Evolutionary conservation across 1,139 yeast genomes (phyloP).

Genomic region (Tardiomyces blankii): DNA sequence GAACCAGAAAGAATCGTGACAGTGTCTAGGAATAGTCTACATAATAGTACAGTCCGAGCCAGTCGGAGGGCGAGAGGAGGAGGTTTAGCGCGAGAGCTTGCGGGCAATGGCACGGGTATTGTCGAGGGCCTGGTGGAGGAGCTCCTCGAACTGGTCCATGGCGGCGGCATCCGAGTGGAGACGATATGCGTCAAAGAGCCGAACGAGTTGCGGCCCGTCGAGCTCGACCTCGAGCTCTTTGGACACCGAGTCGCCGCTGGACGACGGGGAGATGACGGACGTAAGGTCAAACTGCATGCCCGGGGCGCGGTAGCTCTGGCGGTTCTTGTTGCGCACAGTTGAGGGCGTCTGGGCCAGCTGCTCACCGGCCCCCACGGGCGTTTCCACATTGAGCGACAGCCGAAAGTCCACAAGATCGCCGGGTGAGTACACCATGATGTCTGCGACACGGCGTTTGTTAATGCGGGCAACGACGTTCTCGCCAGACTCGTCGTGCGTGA

Average conservation of each 20-base stretch:
- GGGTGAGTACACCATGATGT: constrained; percentile 63
- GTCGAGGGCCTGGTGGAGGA: constrained; percentile 23
- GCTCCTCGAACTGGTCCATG: constrained; percentile 26
- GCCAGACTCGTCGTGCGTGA: constrained; percentile 17
- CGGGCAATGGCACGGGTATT: constrained; percentile 11
- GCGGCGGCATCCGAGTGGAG: constrained; percentile 16
- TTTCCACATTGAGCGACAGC: constrained; percentile 64
- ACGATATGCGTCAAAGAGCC: constrained; percentile 40
- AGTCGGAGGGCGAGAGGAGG: not conserved
- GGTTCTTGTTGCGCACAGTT: constrained; percentile 44
- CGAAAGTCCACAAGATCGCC: constrained; percentile 69
- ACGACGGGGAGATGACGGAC: constrained; percentile 18
- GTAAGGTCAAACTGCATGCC: constrained; percentile 26
- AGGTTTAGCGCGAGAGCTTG: constrained; percentile 1
- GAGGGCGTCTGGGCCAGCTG: constrained; percentile 8
- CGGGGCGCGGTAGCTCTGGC: constrained; percentile 22
- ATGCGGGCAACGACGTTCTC: constrained; percentile 45
- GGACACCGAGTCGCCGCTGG: constrained; percentile 8
- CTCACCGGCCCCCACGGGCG: constrained; percentile 31
- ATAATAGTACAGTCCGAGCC: not conserved
- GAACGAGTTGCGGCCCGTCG: constrained; percentile 50
- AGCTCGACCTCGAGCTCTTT: constrained; percentile 45
- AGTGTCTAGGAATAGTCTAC: too few relatives aligned
- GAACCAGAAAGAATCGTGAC: too few relatives aligned
- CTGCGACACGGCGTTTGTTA: constrained; percentile 60